phyloP scores from a whole-genome alignment of 768 basidiomycete species.

The Polyporus arcularius region DNA sequence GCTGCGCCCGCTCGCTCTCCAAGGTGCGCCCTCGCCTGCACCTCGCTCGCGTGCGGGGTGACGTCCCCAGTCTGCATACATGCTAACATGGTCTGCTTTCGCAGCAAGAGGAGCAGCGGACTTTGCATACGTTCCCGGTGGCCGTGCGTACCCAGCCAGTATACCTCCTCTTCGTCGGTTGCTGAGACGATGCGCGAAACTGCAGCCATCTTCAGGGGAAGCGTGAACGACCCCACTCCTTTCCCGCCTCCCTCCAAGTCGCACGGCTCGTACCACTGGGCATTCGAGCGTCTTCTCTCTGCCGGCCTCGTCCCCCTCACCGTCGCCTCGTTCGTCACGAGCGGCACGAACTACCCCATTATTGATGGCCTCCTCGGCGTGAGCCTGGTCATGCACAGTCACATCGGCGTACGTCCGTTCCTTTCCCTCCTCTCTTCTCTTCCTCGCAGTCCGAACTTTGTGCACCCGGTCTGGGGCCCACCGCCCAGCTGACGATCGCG shows the following conservation, averaged over 20 bases:
- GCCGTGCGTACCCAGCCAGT: slow-evolving; percentile 50
- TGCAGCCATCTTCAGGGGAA: slow-evolving; percentile 83
- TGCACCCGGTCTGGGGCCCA: neutral
- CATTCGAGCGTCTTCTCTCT: slow-evolving; percentile 91
- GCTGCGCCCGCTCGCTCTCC: slow-evolving; percentile 38
- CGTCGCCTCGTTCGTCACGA: slow-evolving; percentile 80
- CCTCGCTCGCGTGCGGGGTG: neutral
- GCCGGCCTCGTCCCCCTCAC: slow-evolving; percentile 89
- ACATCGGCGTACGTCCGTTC: slow-evolving; percentile 76
- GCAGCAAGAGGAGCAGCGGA: slow-evolving; percentile 24
- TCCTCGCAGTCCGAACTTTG: neutral
- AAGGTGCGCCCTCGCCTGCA: slow-evolving; percentile 36
- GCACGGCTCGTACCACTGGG: slow-evolving; percentile 90
- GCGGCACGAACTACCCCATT: slow-evolving; percentile 75
- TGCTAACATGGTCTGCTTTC: neutral
- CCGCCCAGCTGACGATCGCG: too few relatives aligned
- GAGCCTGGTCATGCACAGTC: slow-evolving; percentile 89
- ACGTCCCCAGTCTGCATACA: neutral
- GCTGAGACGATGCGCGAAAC: neutral
- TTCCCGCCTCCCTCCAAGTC: slow-evolving; percentile 81
- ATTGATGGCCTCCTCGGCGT: slow-evolving; percentile 89
- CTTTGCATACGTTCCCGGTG: slow-evolving; percentile 62
- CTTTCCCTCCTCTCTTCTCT: neutral
- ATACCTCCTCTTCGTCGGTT: neutral
- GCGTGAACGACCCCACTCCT: slow-evolving; percentile 91